Evolutionary conservation across 164 flowering plant species (phyloP), one percentile per base, ranked within the genome.

Genomic region (Dillenia turbinata): DNA sequence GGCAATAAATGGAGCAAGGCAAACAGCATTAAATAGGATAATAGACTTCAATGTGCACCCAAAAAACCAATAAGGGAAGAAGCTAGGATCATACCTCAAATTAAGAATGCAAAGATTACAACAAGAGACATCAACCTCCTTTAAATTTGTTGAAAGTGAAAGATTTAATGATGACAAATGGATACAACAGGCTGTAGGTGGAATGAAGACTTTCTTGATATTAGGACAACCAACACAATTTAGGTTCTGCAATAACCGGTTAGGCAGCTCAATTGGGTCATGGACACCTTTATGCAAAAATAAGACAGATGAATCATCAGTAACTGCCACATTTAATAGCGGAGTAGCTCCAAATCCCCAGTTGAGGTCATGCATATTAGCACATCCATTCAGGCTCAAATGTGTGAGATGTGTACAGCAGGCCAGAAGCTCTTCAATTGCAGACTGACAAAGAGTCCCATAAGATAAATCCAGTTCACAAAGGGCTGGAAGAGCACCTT

Each of bases 211-310:
- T 70, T 84, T 90, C 72, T 81, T 86, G 46, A 94, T 87, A 75
- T 86, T 94, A 52, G 83, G 83, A 72, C 98, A 94, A 10, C 97
- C 96, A 54, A 94, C 98, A 69, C 98, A 94, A 70, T 89, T 90
- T 14, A 94, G 88, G 62, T 81, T 85, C 76, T 90, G 85, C 68
- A 94, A 81, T 60, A 86, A 70, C 9, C 90, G 88, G 54, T 77
- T 73, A 45, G 87, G 77, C 48, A 63, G 83, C 72, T 72, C 76
- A 62, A 56, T 47, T 44, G 75, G 61, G 58, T 69, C 75, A 8
- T 15, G 57, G 55, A 59, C 43, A 54, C 60, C 59, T 63, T 69
- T 74, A 46, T n/a, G 44, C 22, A 76, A 66, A 55, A 64, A 54
- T n/a, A 55, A 13, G 12, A 13, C 65, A 75, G 63, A 59, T 26